A percentile compares a stretch with the other conserved stretches of the same genome.
phyloP scores from a whole-genome alignment of 2,329 filamentous ascomycete genomes.

The Sphaerulina vaccinii region DNA sequence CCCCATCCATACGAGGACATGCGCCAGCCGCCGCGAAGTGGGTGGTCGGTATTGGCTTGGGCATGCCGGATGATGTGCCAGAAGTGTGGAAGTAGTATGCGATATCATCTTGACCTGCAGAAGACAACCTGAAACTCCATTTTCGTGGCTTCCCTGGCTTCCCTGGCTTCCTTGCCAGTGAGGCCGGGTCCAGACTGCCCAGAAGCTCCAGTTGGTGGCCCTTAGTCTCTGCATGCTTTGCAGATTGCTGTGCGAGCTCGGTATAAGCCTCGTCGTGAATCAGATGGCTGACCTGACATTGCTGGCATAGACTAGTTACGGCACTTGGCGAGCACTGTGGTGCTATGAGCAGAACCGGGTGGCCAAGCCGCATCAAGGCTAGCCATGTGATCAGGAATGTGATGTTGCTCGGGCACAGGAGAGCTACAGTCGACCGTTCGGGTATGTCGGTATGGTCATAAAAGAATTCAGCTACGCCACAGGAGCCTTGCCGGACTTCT shows the following conservation, averaged over 20 bases:
- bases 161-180: constrained; percentile 1
- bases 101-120: constrained; percentile 40
- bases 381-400: constrained; percentile 62
- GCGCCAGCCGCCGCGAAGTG: constrained; percentile 57
- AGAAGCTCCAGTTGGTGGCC: constrained; percentile 20
- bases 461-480: constrained; percentile 39
- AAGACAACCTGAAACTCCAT: background rate
- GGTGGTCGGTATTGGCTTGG: constrained; percentile 61
- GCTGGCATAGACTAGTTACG: constrained; percentile 54
- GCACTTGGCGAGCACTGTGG: constrained; percentile 48
- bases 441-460: constrained; percentile 15
- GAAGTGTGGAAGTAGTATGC: constrained; percentile 65
- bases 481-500: constrained; percentile 38
- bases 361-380: constrained; percentile 56
- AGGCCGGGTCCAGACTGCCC: constrained; percentile 8
- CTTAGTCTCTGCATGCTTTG: constrained; percentile 5
- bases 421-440: constrained; percentile 44
- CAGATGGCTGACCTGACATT: constrained; percentile 45
- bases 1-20: constrained; percentile 49
- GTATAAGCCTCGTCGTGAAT: constrained; percentile 48
- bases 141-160: background rate
- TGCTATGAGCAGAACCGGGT: constrained; percentile 58
- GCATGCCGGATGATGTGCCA: constrained; percentile 62
- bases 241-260: constrained; percentile 36
- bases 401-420: constrained; percentile 57